Evolutionary conservation across 805 yeast genomes (phyloP), one percentile per base, ranked within the genome.

Genomic region (Candida patagonica): DNA sequence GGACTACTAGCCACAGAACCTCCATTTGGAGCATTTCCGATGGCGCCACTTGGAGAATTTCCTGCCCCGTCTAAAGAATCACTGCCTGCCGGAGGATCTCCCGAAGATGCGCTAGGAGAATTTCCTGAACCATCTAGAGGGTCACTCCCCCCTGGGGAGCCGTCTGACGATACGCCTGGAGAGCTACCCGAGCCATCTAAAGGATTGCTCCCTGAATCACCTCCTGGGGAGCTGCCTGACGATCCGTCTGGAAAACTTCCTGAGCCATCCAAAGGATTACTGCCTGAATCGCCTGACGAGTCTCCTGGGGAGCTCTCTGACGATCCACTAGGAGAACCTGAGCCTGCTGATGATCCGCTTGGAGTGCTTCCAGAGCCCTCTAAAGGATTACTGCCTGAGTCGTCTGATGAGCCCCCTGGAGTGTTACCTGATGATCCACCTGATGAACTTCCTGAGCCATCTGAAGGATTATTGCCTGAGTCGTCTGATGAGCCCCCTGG

Each of bases 181-280:
- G n/a, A n/a, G n/a, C n/a, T n/a, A 7, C 37, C 37, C 6, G 31
- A 29, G 15, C 13, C 31, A 24, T 24, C 35, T 8, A 13, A 9
- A 23, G 29, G 21, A 32, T 13, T n/a, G 9, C 7, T 19, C 12
- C 36, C 36, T 19, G 36, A 19, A n/a, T 12, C 36, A 4, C 38
- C 38, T 8, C 20, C n/a, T 24, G 16, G 22, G 9, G 19, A 26
- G 12, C 30, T 15, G 7, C 40, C 40, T 29, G 40, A 29, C 17
- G 35, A 34, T 15, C 33, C 15, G 20, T 26, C 40, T 8, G 40
- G 25, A 19, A 24, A 24, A 7, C 34, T 9, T 13, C 40, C 34
- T 20, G 40, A 37, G 17, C 31, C 31, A 29, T n/a, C n/a, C n/a
- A n/a, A n/a, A n/a, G n/a, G n/a, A n/a, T n/a, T n/a, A n/a, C n/a